Evolutionary conservation across 331 rosid genomes (phyloP).

Genomic region (Ulmus americana): DNA sequence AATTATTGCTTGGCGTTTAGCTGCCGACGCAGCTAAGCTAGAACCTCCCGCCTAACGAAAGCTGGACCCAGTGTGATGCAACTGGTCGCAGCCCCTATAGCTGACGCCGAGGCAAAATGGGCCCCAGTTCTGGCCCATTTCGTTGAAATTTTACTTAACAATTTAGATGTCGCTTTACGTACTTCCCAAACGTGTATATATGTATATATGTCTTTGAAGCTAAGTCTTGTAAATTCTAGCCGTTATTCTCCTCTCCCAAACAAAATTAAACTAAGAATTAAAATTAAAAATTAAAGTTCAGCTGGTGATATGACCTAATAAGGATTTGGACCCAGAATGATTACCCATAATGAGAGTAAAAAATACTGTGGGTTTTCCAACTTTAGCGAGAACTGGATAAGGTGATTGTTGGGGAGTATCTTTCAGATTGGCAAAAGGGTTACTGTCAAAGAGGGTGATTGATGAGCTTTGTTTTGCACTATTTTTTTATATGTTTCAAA

Average conservation of each 20-base stretch:
- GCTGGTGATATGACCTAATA: constrained; percentile 23
- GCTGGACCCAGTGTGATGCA: constrained; percentile 25
- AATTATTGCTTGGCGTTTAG: background rate
- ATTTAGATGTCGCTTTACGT: constrained; percentile 23
- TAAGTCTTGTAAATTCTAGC: constrained; percentile 29
- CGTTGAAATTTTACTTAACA: constrained; percentile 25
- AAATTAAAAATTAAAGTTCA: background rate
- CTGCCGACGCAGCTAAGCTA: constrained; percentile 3
- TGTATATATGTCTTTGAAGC: constrained; percentile 46
- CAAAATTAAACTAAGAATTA: constrained; percentile 2
- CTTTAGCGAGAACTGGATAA: constrained; percentile 17
- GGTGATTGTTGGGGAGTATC: constrained; percentile 44
- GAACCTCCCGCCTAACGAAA: background rate
- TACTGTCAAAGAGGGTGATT: constrained; percentile 45
- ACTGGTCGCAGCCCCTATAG: background rate
- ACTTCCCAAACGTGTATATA: constrained; percentile 13
- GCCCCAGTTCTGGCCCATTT: constrained; percentile 12
- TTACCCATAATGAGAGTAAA: background rate
- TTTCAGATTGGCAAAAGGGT: constrained; percentile 42
- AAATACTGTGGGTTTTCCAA: constrained; percentile 2
- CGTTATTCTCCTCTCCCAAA: constrained; percentile 20
- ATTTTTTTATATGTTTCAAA: constrained; percentile 22
- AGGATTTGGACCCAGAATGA: constrained; percentile 4
- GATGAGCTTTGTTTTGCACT: constrained; percentile 29
- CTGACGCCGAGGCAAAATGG: constrained; percentile 7